Evolutionary conservation across 768 basidiomycete species (phyloP).

Genomic region (Hypholoma sublateritium): DNA sequence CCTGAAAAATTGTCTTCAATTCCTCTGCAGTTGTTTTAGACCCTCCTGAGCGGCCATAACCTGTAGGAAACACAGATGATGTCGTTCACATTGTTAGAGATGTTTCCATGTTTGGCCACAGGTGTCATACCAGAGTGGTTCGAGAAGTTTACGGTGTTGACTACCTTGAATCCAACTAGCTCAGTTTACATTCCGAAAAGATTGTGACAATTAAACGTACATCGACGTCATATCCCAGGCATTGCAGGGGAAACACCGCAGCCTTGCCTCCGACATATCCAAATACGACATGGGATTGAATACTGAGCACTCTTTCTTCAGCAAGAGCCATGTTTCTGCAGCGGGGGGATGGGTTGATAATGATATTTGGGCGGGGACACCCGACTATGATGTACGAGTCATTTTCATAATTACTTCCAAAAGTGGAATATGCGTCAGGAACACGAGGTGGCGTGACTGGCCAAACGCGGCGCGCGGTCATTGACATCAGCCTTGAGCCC

Average conservation of each 20-base stretch:
- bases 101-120: constrained; percentile 10
- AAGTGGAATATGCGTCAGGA: constrained; percentile 7
- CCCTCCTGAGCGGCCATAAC: constrained; percentile 82
- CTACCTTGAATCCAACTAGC: constrained; percentile 45
- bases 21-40: constrained; percentile 77
- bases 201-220: constrained; percentile 40
- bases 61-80: constrained; percentile 34
- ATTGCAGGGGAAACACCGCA: constrained; percentile 76
- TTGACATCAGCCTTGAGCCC: constrained; percentile 4
- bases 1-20: constrained; percentile 70
- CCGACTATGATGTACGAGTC: not conserved
- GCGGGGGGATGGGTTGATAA: not conserved
- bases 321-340: constrained; percentile 3
- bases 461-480: constrained; percentile 6
- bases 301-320: constrained; percentile 70
- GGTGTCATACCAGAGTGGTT: constrained; percentile 77
- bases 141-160: constrained; percentile 93
- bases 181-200: constrained; percentile 8
- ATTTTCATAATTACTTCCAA: constrained; percentile 1
- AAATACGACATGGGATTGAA: constrained; percentile 92
- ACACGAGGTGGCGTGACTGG: constrained; percentile 8
- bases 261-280: constrained; percentile 93
- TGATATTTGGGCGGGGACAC: not conserved
- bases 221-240: constrained; percentile 94
- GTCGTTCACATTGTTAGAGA: not conserved